Evolutionary conservation across 2,329 filamentous ascomycete genomes (phyloP).

Genomic region (Fusarium armeniacum): DNA sequence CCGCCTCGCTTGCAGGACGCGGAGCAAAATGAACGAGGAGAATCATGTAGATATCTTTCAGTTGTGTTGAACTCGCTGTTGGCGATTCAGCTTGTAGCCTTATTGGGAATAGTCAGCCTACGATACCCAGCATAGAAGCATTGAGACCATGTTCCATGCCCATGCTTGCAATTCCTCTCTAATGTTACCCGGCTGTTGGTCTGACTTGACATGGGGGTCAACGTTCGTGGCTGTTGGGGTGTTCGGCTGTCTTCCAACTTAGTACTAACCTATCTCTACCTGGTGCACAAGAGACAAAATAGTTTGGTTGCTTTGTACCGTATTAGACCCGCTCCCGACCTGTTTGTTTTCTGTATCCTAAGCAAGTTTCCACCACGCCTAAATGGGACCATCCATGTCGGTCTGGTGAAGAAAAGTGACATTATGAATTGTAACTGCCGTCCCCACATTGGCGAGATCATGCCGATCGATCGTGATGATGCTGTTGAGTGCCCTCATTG

Average conservation of each 20-base stretch:
- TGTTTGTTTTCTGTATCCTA: background rate
- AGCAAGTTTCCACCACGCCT: conserved; percentile 1
- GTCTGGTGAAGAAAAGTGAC: conserved; percentile 36
- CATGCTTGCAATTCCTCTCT: conserved; percentile 20
- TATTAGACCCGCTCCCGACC: background rate
- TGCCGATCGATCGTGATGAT: conserved; percentile 30
- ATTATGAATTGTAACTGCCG: conserved; percentile 34
- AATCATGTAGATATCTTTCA: conserved; percentile 23
- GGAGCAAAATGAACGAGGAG: conserved; percentile 62
- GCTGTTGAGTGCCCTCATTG: conserved; percentile 18
- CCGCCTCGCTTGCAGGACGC: conserved; percentile 68
- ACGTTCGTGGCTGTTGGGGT: background rate
- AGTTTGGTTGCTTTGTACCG: background rate
- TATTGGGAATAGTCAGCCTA: conserved; percentile 39
- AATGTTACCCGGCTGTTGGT: conserved; percentile 5
- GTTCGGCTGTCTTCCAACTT: too few relatives aligned
- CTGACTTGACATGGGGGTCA: background rate
- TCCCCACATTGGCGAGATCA: conserved; percentile 37
- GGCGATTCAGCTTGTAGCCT: conserved; percentile 14
- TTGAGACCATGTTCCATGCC: conserved; percentile 28
- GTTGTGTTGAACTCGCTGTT: conserved; percentile 22
- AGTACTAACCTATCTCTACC: too few relatives aligned
- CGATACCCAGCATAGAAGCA: conserved; percentile 40
- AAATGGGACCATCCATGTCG: conserved; percentile 27
- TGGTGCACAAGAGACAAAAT: background rate